Evolutionary conservation across 2,329 filamentous ascomycete genomes (phyloP).

Genomic region (Colletotrichum nymphaeae): DNA sequence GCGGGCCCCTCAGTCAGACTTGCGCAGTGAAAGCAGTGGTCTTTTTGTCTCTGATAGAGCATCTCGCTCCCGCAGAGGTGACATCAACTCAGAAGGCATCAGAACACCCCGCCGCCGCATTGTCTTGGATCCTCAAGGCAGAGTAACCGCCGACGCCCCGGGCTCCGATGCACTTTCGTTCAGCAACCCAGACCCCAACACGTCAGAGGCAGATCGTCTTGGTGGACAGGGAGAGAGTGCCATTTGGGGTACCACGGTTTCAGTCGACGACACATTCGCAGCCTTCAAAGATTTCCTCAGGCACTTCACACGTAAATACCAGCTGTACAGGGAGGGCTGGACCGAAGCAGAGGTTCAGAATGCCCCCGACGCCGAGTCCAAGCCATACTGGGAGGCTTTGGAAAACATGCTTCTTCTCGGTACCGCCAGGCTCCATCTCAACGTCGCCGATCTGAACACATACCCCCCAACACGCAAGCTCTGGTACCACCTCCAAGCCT

Average conservation of each 20-base stretch:
- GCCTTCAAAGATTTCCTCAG: slow-evolving; percentile 92
- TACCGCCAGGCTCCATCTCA: slow-evolving; percentile 85
- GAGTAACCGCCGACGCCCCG: slow-evolving; percentile 62
- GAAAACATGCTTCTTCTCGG: slow-evolving; percentile 93
- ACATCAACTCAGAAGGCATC: slow-evolving; percentile 85
- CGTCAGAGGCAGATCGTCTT: slow-evolving; percentile 89
- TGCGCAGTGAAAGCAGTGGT: slow-evolving; percentile 85
- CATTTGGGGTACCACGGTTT: slow-evolving; percentile 98
- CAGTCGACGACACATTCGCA: slow-evolving; percentile 87
- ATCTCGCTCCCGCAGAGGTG: slow-evolving; percentile 77
- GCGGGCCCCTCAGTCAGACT: slow-evolving; percentile 73
- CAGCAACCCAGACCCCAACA: slow-evolving; percentile 78
- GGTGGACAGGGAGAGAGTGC: slow-evolving; percentile 85
- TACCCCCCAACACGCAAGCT: slow-evolving; percentile 94
- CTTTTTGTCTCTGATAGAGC: slow-evolving; percentile 79
- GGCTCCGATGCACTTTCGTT: slow-evolving; percentile 72
- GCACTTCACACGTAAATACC: slow-evolving; percentile 94
- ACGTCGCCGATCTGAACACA: slow-evolving; percentile 88
- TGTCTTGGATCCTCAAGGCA: slow-evolving; percentile 69
- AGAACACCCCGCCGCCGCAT: slow-evolving; percentile 67
- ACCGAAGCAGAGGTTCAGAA: slow-evolving; percentile 78
- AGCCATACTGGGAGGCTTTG: slow-evolving; percentile 86
- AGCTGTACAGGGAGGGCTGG: slow-evolving; percentile 89
- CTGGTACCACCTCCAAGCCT: slow-evolving; percentile 94
- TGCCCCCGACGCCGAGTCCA: slow-evolving; percentile 78